Conservation (phyloP, 495 filamentous ascomycete species). For the Cairneyella variabilis region DNA sequence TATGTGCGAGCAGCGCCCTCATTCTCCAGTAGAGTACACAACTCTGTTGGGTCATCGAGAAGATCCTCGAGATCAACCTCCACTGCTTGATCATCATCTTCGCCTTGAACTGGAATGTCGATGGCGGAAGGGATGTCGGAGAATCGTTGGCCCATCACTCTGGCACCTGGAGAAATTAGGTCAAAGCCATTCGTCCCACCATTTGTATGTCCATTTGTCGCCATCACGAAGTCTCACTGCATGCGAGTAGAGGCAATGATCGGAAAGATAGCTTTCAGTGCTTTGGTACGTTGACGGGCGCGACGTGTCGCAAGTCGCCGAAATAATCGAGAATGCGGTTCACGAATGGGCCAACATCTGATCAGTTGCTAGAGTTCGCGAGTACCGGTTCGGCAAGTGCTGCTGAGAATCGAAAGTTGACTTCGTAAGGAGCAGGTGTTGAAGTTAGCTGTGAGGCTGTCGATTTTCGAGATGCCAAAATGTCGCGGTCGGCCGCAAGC, state of each 20-base stretch:
- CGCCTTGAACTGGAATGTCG: slow-evolving; percentile 82
- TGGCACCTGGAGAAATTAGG: slow-evolving; percentile 6
- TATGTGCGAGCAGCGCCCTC: slow-evolving; percentile 82
- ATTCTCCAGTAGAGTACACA: slow-evolving; percentile 90
- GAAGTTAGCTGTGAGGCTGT: no score
- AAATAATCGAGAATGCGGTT: background rate
- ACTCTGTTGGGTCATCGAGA: slow-evolving; percentile 90
- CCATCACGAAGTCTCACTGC: slow-evolving; percentile 38
- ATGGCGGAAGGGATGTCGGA: slow-evolving; percentile 84
- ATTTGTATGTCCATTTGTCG: slow-evolving; percentile 52
- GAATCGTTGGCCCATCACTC: slow-evolving; percentile 55
- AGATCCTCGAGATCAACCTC: slow-evolving; percentile 89
- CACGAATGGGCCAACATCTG: background rate
- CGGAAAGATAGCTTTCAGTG: no score
- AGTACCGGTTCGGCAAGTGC: background rate
- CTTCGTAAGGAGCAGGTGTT: no score
- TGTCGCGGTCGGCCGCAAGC: no score
- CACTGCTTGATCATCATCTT: slow-evolving; percentile 75
- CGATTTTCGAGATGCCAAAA: background rate
- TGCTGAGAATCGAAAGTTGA: no score
- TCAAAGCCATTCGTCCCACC: slow-evolving; percentile 36
- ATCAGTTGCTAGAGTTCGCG: background rate
- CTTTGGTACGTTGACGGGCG: background rate
- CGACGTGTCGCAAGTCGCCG: background rate
- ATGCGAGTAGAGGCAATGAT: background rate